Evolutionary conservation across 345 rosid species (phyloP).

Genomic region (Eucalyptus leucophloia): DNA sequence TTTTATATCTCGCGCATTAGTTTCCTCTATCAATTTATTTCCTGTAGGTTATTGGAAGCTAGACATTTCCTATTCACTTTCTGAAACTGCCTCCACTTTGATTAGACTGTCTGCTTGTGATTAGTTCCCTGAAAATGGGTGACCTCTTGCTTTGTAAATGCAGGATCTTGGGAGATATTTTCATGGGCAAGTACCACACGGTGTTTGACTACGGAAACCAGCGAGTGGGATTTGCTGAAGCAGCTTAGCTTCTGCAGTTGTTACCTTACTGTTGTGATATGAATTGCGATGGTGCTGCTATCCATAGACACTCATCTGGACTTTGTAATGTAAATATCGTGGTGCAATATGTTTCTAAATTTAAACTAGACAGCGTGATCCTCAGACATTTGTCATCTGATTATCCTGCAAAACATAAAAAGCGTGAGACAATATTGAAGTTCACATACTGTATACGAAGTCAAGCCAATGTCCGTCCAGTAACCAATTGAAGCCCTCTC

Average conservation of each 20-base stretch:
- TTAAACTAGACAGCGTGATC: not conserved
- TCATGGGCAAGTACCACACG: slow-evolving; percentile 78
- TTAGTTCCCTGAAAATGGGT: not conserved
- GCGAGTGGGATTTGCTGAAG: slow-evolving; percentile 85
- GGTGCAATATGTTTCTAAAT: not conserved
- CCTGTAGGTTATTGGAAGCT: not conserved
- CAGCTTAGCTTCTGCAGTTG: slow-evolving; percentile 24
- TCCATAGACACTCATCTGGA: not conserved
- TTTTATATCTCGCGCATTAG: not conserved
- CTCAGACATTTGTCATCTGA: not conserved
- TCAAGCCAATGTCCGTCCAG: not conserved
- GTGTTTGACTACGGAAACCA: slow-evolving; percentile 63
- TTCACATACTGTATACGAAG: not conserved
- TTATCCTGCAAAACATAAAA: not conserved
- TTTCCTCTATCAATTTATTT: not conserved
- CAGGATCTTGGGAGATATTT: slow-evolving; percentile 93
- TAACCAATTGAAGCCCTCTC: not conserved
- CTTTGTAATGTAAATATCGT: not conserved
- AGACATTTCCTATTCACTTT: not conserved
- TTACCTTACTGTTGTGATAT: not conserved
- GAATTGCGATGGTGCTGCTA: not conserved
- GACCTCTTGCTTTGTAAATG: not conserved
- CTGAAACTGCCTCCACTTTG: not conserved
- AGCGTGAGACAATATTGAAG: not conserved
- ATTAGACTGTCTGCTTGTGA: not conserved